phyloP scores from a whole-genome alignment of 352 stramenopile genomes.

The Phytopythium montanum region DNA sequence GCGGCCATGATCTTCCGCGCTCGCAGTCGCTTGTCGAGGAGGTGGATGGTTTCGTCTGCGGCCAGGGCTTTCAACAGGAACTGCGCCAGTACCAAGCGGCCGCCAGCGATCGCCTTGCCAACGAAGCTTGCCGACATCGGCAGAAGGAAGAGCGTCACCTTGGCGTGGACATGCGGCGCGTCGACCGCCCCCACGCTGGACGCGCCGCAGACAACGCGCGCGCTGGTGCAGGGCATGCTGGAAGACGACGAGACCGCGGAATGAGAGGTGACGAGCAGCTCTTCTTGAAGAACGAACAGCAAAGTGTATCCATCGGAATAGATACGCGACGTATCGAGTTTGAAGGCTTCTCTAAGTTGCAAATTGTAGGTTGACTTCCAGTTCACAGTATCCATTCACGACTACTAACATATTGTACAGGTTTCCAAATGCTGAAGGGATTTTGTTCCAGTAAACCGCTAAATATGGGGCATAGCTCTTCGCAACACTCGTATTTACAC shows the following conservation, averaged over 20 bases:
- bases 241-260: neutral
- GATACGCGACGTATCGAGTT: no score
- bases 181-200: neutral
- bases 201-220: neutral
- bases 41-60: neutral
- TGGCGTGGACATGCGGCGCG: neutral
- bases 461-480: neutral
- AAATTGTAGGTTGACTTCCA: no score
- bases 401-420: no score
- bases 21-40: neutral
- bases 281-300: neutral
- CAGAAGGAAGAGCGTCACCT: neutral
- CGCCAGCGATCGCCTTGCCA: neutral
- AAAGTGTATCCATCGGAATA: no score
- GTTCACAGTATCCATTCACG: no score
- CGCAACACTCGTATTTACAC: neutral
- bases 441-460: no score
- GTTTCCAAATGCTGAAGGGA: neutral
- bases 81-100: neutral
- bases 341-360: no score
- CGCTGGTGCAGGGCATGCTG: neutral
- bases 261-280: neutral
- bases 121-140: neutral
- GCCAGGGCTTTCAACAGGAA: neutral
- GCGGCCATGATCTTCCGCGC: neutral